Evolutionary conservation across 352 stramenopile species (phyloP), one percentile per base, ranked within the genome.

Genomic region (Phytophthora pini): DNA sequence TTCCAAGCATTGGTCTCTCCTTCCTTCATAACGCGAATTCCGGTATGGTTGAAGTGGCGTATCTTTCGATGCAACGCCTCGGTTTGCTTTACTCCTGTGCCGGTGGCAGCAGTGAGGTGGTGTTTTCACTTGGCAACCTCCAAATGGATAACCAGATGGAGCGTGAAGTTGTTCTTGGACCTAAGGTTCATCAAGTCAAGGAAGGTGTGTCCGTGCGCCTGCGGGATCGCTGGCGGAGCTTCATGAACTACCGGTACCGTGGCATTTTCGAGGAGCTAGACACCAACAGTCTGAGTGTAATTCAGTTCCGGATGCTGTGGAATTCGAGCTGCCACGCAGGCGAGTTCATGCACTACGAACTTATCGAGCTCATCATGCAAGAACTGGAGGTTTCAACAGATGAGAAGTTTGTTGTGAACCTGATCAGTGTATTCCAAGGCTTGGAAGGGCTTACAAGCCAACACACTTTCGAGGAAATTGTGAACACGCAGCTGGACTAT

Each of bases 131-230:
- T 13, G 88, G 88, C 3, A 96, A 96, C 32, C 26, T 95, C 31
- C 88, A 96, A 51, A 94, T 96, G 85, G 88, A 96, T 66, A 95
- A 96, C 46, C 88, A 96, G 70, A 96, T 96, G 85, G 88, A 96
- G 51, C 68, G 74, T 15, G 87, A 94, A 48, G 88, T 96, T 34
- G 82, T 96, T 36, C 61, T 96, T 4, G 85, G 87, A 0, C 87
- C 88, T 1, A 93, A 94, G 17, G 83, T 94, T 10, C 82, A 94
- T 46, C 84, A 78, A 13, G 84, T 93, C 24, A 95, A 96, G 53
- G 85, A 94, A 64, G 88, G 88, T n/a, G 86, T 95, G 17, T 93
- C 82, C 0, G 87, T 96, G 38, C 88, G 88, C 0, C 61, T 96
- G 39, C 82, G 88, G 9, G 88, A 96, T 68, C 87, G 88, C 22